Conservation (phyloP, 129 eudicot genomes). For the Flaveria trinervia region DNA sequence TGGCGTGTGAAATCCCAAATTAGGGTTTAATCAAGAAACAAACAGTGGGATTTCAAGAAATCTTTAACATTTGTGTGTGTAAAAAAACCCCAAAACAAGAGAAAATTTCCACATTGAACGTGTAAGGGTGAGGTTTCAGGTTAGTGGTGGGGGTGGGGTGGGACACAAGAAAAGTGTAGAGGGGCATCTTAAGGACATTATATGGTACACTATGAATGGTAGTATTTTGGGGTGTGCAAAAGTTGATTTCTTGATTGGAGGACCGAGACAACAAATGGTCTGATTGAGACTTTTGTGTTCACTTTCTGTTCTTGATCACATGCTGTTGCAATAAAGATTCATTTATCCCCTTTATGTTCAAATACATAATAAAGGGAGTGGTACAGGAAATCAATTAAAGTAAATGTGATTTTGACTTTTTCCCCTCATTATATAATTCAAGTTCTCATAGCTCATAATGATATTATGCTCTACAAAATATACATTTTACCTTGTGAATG, state of each 20-base stretch:
- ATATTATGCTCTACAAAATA: too few relatives aligned
- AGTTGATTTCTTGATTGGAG: background rate
- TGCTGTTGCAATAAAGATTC: background rate
- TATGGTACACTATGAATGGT: conserved; percentile 35
- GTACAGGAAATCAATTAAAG: background rate
- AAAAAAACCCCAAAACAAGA: background rate
- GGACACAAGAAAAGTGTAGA: conserved; percentile 21
- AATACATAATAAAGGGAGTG: background rate
- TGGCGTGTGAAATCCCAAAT: background rate
- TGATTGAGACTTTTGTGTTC: background rate
- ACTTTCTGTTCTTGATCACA: background rate
- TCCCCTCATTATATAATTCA: background rate
- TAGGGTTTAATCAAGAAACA: conserved; percentile 5
- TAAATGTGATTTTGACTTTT: background rate
- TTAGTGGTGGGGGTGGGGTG: background rate
- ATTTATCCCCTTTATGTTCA: background rate
- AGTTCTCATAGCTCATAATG: too few relatives aligned
- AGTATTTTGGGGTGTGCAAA: background rate
- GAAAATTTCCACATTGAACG: conserved; percentile 14
- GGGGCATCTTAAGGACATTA: conserved; percentile 39
- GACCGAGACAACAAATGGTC: conserved; percentile 9
- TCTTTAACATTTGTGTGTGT: conserved; percentile 12
- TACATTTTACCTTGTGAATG: too few relatives aligned
- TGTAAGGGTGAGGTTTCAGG: conserved; percentile 4
- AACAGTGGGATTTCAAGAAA: background rate